phyloP scores from a whole-genome alignment of 345 rosid genomes.

The Eucalyptus sp. region DNA sequence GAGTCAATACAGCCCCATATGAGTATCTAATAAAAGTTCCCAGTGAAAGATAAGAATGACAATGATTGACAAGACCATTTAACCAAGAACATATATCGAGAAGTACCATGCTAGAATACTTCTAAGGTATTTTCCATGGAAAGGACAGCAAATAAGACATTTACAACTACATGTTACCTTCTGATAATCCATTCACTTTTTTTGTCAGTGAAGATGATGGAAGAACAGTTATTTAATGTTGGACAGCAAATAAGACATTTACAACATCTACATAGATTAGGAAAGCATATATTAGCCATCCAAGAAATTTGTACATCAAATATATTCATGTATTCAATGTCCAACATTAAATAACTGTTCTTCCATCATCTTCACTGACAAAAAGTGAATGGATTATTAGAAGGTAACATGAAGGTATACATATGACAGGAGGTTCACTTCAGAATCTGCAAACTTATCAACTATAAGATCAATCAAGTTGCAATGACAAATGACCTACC shows the following conservation, averaged over 20 bases:
- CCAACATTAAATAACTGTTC: not conserved
- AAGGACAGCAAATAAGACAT: not conserved
- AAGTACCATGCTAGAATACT: not conserved
- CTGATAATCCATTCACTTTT: not conserved
- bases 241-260: not conserved
- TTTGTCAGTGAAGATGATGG: not conserved
- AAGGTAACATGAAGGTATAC: not conserved
- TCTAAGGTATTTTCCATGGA: not conserved
- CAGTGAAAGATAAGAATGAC: not conserved
- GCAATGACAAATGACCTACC: conserved; percentile 23
- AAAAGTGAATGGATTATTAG: not conserved
- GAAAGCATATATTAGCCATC: not conserved
- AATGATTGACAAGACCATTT: not conserved
- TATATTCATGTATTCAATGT: not conserved
- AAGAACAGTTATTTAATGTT: not conserved
- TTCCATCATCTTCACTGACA: not conserved
- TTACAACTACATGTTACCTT: not conserved
- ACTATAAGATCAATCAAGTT: not conserved
- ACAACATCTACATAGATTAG: not conserved
- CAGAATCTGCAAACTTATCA: not conserved
- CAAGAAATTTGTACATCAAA: not conserved
- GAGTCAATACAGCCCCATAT: not conserved
- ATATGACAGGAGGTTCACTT: not conserved
- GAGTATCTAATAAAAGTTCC: not conserved
- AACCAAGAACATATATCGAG: not conserved